These are phyloP conservation scores for Calonectria honghensis DNA, from an alignment of 2,329 filamentous ascomycete species.

Conservation along the genomic window DNA sequence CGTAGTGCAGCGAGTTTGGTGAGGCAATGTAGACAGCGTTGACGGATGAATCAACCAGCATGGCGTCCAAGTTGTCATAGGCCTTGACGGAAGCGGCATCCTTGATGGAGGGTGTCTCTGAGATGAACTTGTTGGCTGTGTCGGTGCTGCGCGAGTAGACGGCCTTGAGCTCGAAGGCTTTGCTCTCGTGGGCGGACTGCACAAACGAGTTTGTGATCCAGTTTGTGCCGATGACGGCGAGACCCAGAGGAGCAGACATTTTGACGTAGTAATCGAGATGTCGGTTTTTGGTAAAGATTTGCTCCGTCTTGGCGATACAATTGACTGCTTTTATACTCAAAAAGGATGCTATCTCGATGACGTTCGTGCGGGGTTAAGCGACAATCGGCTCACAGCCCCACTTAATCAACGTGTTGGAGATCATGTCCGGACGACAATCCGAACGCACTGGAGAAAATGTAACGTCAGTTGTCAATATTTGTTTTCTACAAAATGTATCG, in stretches of 20 bases:
- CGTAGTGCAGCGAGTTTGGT: constrained; percentile 48
- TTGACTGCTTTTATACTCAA: background rate
- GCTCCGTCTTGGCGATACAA: background rate
- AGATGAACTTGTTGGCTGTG: constrained; percentile 43
- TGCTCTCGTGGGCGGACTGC: constrained; percentile 47
- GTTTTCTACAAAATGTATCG: background rate
- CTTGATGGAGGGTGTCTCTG: constrained; percentile 42
- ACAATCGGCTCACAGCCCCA: background rate
- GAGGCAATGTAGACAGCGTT: constrained; percentile 46
- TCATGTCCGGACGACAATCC: background rate
- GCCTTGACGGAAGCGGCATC: constrained; percentile 24
- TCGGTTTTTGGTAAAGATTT: background rate
- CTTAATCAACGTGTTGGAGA: background rate
- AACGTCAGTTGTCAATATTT: background rate
- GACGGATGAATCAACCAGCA: constrained; percentile 39
- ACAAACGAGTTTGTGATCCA: constrained; percentile 51
- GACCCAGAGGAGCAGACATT: constrained; percentile 45
- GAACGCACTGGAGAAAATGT: background rate
- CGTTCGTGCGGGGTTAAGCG: background rate
- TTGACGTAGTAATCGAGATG: background rate
- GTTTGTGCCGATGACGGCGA: constrained; percentile 48
- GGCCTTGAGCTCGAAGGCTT: constrained; percentile 38
- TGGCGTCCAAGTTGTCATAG: constrained; percentile 42
- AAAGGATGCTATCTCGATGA: background rate
- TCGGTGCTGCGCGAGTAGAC: constrained; percentile 46